Evolutionary conservation across 768 basidiomycete species (phyloP).

Genomic region (Rhodotorula babjevae): DNA sequence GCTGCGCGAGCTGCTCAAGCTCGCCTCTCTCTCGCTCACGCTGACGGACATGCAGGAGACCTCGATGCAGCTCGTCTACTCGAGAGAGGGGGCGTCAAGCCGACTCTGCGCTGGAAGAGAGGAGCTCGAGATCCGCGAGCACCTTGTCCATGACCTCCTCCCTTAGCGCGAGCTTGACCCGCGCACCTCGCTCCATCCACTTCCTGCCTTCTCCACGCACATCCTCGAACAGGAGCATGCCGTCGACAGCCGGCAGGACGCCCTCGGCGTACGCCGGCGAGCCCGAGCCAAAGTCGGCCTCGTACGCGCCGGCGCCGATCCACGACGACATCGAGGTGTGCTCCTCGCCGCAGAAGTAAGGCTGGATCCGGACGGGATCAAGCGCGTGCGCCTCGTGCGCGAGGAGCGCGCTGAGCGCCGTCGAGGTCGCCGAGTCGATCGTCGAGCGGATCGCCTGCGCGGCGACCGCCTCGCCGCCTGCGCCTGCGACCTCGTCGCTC

Average conservation of each 20-base stretch:
- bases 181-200: neutral
- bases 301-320: neutral
- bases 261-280: neutral
- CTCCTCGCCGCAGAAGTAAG: neutral
- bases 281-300: neutral
- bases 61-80: too few species aligned
- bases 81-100: too few species aligned
- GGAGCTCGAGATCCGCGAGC: neutral
- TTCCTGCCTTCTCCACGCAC: neutral
- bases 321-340: neutral
- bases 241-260: neutral
- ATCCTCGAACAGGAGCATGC: neutral
- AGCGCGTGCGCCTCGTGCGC: neutral
- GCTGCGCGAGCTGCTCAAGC: too few species aligned
- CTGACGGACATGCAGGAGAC: too few species aligned
- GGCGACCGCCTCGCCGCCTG: neutral
- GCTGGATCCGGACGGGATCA: neutral
- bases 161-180: neutral
- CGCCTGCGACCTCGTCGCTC: neutral
- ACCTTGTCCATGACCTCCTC: neutral
- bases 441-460: neutral
- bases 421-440: neutral
- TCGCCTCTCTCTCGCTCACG: too few species aligned
- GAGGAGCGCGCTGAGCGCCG: neutral
- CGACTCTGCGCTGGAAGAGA: too few species aligned